These are phyloP conservation scores for Phytophthora constricta DNA, from an alignment of 352 stramenopile species.

Conservation along the genomic window DNA sequence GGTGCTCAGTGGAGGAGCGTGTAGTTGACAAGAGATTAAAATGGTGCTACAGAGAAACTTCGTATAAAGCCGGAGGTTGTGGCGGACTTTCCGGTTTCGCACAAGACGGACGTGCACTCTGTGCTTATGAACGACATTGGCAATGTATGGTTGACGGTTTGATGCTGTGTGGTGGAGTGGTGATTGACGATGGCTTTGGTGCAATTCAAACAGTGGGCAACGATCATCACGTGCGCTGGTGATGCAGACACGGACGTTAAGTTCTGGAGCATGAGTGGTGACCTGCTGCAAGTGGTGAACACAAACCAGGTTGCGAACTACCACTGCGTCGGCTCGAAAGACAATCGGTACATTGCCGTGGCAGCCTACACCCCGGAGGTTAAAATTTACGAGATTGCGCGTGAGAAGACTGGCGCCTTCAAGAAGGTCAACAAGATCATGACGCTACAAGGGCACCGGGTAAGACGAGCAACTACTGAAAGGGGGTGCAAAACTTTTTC, in stretches of 20 bases:
- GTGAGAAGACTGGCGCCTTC: slow-evolving; percentile 78
- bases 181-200: slow-evolving; percentile 17
- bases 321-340: slow-evolving; percentile 79
- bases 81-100: slow-evolving; percentile 59
- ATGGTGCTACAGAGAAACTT: slow-evolving; percentile 64
- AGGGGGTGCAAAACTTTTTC: background rate
- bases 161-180: background rate
- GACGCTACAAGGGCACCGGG: slow-evolving; percentile 77
- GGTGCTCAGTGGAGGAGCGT: too few relatives aligned
- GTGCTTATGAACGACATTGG: slow-evolving; percentile 87
- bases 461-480: slow-evolving; percentile 44
- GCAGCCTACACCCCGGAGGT: slow-evolving; percentile 84
- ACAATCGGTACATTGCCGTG: slow-evolving; percentile 84
- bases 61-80: slow-evolving; percentile 76
- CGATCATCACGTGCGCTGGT: slow-evolving; percentile 75
- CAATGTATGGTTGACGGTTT: slow-evolving; percentile 38
- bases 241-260: slow-evolving; percentile 82
- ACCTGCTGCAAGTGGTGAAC: slow-evolving; percentile 76
- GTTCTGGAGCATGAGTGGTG: slow-evolving; percentile 76
- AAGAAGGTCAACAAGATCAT: slow-evolving; percentile 88
- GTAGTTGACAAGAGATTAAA: background rate
- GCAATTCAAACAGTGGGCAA: slow-evolving; percentile 64
- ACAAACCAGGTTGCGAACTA: slow-evolving; percentile 86
- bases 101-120: slow-evolving; percentile 83
- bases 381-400: slow-evolving; percentile 85